A percentile compares a stretch with the other conserved stretches of the same genome.
Evolutionary conservation across 177 flowering plant genomes (phyloP).

Genomic region (Vitis hybrid): DNA sequence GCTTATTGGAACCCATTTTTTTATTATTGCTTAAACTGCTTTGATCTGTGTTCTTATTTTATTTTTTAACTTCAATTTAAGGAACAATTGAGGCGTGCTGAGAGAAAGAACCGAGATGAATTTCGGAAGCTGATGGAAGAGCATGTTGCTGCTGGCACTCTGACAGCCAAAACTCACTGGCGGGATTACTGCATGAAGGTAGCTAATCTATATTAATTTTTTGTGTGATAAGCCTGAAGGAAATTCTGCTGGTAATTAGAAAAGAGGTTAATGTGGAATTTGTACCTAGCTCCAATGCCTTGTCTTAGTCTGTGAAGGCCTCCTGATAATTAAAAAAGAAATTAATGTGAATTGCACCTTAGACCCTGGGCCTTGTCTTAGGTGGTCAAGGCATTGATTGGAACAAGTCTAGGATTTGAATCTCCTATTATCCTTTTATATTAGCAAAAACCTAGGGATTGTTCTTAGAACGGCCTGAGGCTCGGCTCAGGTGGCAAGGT

Average conservation of each 20-base stretch:
- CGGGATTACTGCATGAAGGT: conserved; percentile 89
- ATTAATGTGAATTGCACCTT: no score
- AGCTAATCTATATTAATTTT: background rate
- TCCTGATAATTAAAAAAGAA: no score
- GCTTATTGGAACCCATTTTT: background rate
- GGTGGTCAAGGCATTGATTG: no score
- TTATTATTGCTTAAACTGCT: background rate
- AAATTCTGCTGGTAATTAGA: background rate
- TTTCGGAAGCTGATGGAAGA: conserved; percentile 88
- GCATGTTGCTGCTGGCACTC: conserved; percentile 67
- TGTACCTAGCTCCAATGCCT: no score
- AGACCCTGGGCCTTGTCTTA: no score
- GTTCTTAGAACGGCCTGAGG: no score
- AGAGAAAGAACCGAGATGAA: conserved; percentile 91
- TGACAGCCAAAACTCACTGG: conserved; percentile 88
- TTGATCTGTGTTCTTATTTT: conserved; percentile 8
- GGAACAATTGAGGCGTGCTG: conserved; percentile 82
- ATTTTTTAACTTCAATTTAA: conserved; percentile 16
- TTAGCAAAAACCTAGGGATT: no score
- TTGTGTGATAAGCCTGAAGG: background rate
- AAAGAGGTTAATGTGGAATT: no score
- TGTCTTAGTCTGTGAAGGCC: no score
- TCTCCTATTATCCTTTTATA: no score
- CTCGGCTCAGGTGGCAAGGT: no score
- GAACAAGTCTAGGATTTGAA: no score